Percentiles rank a stretch among this genome's conserved stretches.
These are phyloP conservation scores for Nakaseomyces kungkrabaensis DNA, from an alignment of 1,139 yeast species.

Conservation along the genomic window DNA sequence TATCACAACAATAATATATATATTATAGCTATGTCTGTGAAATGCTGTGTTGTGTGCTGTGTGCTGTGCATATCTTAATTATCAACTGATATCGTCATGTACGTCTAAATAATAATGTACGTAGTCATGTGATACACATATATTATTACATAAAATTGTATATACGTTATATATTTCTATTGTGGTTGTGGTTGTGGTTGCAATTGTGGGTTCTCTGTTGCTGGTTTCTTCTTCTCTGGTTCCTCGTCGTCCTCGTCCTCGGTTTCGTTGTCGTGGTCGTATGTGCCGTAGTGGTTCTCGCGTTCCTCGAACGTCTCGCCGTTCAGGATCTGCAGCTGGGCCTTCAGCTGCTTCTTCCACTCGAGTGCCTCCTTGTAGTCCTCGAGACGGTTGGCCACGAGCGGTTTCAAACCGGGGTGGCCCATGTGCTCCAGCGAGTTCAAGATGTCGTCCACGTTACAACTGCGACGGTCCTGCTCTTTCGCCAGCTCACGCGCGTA, in stretches of 20 bases:
- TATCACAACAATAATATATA: no score
- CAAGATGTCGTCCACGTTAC: slow-evolving; percentile 56
- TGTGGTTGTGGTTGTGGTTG: no score
- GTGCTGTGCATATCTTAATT: no score
- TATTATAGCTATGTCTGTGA: no score
- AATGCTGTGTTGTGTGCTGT: no score
- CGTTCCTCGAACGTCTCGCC: slow-evolving; percentile 11
- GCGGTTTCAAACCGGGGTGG: slow-evolving; percentile 34
- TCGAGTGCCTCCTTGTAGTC: slow-evolving; percentile 24
- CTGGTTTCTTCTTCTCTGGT: slow-evolving; percentile 8
- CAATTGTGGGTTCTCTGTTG: background rate
- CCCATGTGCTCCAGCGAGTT: slow-evolving; percentile 49
- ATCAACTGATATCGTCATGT: no score
- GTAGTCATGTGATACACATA: background rate
- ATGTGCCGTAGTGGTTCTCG: slow-evolving; percentile 8
- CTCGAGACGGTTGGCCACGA: slow-evolving; percentile 24
- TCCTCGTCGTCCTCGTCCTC: slow-evolving; percentile 4
- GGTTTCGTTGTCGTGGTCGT: slow-evolving; percentile 6
- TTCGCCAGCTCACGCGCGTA: slow-evolving; percentile 51
- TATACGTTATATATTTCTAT: background rate
- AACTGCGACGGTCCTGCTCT: slow-evolving; percentile 46
- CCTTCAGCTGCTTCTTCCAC: slow-evolving; percentile 16
- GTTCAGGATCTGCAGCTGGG: slow-evolving; percentile 13
- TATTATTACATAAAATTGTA: background rate
- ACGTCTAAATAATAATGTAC: no score